These are phyloP conservation scores for Entomortierella lignicola DNA, from an alignment of 192 early-diverging fungal genomes.

Conservation along the genomic window DNA sequence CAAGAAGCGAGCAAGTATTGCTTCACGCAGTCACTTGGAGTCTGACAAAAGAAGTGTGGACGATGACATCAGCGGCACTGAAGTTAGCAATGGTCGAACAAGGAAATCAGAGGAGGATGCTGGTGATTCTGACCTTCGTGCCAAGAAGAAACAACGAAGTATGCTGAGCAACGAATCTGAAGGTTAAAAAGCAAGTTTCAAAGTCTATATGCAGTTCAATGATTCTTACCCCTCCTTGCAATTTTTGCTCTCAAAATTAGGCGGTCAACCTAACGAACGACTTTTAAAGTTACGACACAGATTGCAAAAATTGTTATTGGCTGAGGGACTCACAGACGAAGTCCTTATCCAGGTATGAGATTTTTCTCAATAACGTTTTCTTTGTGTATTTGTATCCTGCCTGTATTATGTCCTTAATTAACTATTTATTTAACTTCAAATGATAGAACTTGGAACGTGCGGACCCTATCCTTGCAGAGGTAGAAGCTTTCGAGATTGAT, in stretches of 20 bases:
- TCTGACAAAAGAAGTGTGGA: constrained; percentile 41
- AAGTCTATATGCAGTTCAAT: background rate
- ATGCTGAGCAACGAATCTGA: background rate
- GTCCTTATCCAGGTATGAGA: constrained; percentile 35
- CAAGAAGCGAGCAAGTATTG: constrained; percentile 30
- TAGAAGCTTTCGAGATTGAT: constrained; percentile 57
- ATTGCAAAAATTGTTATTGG: constrained; percentile 53
- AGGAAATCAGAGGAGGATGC: constrained; percentile 45
- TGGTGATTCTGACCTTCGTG: constrained; percentile 40
- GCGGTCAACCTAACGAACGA: constrained; percentile 46
- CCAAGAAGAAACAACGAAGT: constrained; percentile 50
- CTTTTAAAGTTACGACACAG: constrained; percentile 56
- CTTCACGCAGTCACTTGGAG: constrained; percentile 12
- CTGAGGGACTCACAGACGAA: constrained; percentile 47
- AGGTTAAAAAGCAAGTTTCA: background rate
- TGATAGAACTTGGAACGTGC: constrained; percentile 42
- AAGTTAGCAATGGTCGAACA: constrained; percentile 20
- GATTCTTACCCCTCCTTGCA: background rate
- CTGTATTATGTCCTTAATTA: no score
- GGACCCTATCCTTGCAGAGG: constrained; percentile 51
- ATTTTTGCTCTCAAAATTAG: constrained; percentile 13
- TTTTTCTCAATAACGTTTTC: no score
- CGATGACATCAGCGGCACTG: constrained; percentile 25
- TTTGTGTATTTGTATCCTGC: background rate
- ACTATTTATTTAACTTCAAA: background rate